Evolutionary conservation across 1,284 basidiomycete genomes (phyloP).

Genomic region (Pisolithus thermaeus): DNA sequence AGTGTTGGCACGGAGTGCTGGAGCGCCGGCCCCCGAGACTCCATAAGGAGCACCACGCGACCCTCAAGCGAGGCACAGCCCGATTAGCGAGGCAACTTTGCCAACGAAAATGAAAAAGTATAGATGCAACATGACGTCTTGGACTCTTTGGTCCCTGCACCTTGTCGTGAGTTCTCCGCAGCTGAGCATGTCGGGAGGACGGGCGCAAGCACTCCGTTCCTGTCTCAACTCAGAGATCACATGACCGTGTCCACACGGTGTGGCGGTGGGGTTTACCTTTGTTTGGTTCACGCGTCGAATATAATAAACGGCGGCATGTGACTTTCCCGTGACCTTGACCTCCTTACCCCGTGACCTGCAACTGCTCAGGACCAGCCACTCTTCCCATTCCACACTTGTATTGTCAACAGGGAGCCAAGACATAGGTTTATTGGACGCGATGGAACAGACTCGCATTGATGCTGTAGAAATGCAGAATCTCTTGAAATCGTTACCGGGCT

Average conservation of each 20-base stretch:
- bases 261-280: conserved; percentile 21
- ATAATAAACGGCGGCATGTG: conserved; percentile 28
- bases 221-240: neutral
- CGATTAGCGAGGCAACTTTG: no score
- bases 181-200: no score
- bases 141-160: no score
- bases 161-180: no score
- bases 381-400: neutral
- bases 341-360: conserved; percentile 31
- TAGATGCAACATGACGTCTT: no score
- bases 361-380: conserved; percentile 4
- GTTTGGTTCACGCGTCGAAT: conserved; percentile 23
- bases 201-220: no score
- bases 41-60: no score
- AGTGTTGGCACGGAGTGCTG: no score
- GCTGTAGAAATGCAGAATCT: conserved; percentile 22
- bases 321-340: conserved; percentile 31
- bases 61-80: no score
- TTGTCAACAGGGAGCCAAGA: neutral
- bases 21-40: no score
- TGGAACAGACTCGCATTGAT: conserved; percentile 15
- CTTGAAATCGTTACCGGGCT: conserved; percentile 15
- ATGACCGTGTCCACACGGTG: neutral
- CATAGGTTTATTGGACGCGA: neutral
- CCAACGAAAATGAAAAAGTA: no score